Percentiles rank a stretch among this genome's conserved stretches.
These are phyloP conservation scores for Cyclostephanos tholiformis DNA, from an alignment of 108 stramenopile genomes.

Conservation along the genomic window DNA sequence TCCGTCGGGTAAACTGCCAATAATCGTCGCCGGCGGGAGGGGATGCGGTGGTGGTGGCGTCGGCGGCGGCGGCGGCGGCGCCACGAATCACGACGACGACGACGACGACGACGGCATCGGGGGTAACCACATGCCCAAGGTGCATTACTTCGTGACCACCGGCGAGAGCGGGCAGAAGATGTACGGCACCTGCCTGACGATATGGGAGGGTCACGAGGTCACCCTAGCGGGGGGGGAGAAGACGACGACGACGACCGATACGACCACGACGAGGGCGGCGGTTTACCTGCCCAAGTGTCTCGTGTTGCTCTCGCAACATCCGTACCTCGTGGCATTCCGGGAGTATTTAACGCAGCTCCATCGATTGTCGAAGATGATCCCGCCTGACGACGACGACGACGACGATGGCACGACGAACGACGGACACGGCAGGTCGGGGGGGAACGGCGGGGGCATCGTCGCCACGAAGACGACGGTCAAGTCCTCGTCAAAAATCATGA, in stretches of 20 bases:
- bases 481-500: conserved; percentile 1
- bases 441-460: neutral
- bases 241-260: conserved; percentile 5
- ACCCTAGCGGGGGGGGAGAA: conserved; percentile 15
- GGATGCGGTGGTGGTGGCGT: neutral
- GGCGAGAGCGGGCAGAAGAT: conserved; percentile 70
- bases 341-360: conserved; percentile 89
- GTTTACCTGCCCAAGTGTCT: conserved; percentile 89
- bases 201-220: conserved; percentile 69
- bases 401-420: neutral
- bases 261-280: conserved; percentile 5
- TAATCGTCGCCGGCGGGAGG: conserved; percentile 37
- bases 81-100: no score
- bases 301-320: conserved; percentile 87
- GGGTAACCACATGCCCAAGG: conserved; percentile 67
- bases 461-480: conserved; percentile 9
- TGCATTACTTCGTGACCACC: conserved; percentile 85
- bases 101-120: neutral
- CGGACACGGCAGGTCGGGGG: neutral
- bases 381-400: conserved; percentile 4
- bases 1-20: conserved; percentile 66
- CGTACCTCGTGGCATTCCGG: conserved; percentile 88
- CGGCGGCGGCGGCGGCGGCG: neutral
- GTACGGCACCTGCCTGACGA: conserved; percentile 79
- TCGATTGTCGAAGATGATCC: conserved; percentile 70